Base-by-base conservation (phyloP, 164 flowering plant genomes). In the Cinnamomum micranthum region DNA sequence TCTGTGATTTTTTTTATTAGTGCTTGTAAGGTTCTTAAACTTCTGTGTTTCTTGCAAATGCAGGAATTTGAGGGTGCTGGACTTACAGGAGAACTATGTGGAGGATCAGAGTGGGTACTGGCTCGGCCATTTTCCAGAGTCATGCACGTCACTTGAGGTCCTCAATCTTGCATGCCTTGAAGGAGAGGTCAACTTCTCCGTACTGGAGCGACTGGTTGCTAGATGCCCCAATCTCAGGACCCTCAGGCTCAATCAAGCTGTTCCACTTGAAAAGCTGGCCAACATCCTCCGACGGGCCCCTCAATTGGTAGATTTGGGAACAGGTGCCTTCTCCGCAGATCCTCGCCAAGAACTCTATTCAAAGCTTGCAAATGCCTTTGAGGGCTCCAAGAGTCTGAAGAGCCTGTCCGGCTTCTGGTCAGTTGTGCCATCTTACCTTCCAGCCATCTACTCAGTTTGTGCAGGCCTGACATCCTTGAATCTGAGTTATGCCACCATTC, bases 401-500 rank as follows among this genome's bases (percentile, higher is more conserved):
- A 83, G 88, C 76, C 82, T 95, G 68, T 95, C 99, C 74, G 99
- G 97, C n/a, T 90, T 95, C 74, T 95, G 94, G 95, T 97, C 89
- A 76, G 92, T 85, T 10, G 86, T 78, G 51, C 92, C 93, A 10
- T 73, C 82, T 20, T 90, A 84, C 58, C 86, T 94, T 63, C 90
- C 93, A 1, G 87, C 90, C 63, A 15, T 90, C 20, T 88, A 86
- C 81, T 75, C 94, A 14, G 72, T 84, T 15, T 91, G 98, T 75
- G 69, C 88, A 19, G 77, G 91, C 24, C 81, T 94, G 22, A 94
- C 91, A 41, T 86, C 86, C 50, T 76, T 94, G 83, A 94, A 94
- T 83, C 78, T 92, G 86, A 91, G 93, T 74, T 87, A 94, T 81
- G 91, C 97, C 24, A 73, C 85, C 15, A 81, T 90, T 63, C 90